Evolutionary conservation across 2,329 filamentous ascomycete genomes (phyloP), one percentile per base, ranked within the genome.

Genomic region (Mycosphaerella sp.): DNA sequence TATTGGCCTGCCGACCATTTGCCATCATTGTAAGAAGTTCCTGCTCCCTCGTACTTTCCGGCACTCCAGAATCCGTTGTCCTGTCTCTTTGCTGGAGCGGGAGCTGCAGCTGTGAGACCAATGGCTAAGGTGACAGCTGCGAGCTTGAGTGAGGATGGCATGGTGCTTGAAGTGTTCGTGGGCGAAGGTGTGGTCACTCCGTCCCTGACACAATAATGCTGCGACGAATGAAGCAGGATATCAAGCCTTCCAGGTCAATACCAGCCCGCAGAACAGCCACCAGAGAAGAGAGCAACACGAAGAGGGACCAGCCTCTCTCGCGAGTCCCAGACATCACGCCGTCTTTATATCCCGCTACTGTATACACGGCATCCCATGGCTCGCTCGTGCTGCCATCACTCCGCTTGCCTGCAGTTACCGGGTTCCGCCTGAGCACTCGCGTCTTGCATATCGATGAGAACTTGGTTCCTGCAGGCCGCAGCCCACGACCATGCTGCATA

Each of bases 31-130:
- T 48, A 45, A 23, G 47, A 43, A 34, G 48, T 55, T 47, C 42
- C 47, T 17, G 45, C 44, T 48, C 44, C 51, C 32, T 53, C 39
- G 38, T 48, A 45, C 43, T 48, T 53, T 23, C 45, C 45, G 31
- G 50, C 40, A 40, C 36, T 32, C 38, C 40, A 48, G 4, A 38
- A 48, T 11, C 38, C 51, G 2, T 54, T 10, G 41, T 51, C 48
- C n/a, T 32, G 10, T 44, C 48, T 32, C n/a, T 51, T 51, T 5
- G 31, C 48, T 32, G 44, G 44, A 46, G 29, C 44, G 17, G 48
- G 40, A n/a, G 48, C 53, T 23, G 52, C 52, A 17, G 52, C 46
- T 45, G 46, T 46, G 12, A 54, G 48, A 36, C 51, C 51, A 36
- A 45, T 17, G 43, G 48, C 48, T 43, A 54, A 21, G 14, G 40